Conservation (phyloP, 352 stramenopile species). For the Globisporangium megalacanthum region DNA sequence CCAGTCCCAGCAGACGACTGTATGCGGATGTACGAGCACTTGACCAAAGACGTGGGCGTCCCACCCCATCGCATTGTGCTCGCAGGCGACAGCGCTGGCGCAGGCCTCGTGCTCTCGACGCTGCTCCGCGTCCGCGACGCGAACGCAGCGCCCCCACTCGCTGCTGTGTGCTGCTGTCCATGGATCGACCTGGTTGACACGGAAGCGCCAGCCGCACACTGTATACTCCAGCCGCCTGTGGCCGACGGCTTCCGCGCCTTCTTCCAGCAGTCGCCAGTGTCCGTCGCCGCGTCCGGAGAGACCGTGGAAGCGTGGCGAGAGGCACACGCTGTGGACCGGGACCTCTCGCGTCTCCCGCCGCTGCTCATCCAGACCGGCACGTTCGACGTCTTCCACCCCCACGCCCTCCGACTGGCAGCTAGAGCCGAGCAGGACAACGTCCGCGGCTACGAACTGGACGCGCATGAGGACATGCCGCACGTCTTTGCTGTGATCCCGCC, state of each 20-base stretch:
- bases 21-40: conserved; percentile 37
- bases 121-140: conserved; percentile 31
- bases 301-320: conserved; percentile 25
- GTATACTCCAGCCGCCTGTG: conserved; percentile 41
- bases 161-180: conserved; percentile 36
- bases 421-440: conserved; percentile 26
- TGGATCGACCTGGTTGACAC: conserved; percentile 37
- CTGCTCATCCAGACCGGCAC: conserved; percentile 38
- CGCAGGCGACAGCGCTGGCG: conserved; percentile 50
- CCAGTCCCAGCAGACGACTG: conserved; percentile 43
- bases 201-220: conserved; percentile 29
- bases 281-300: neutral
- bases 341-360: conserved; percentile 36
- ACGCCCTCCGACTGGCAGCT: conserved; percentile 29
- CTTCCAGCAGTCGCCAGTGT: conserved; percentile 15
- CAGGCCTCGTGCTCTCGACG: conserved; percentile 34
- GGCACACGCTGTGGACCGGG: conserved; percentile 26
- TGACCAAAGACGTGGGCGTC: conserved; percentile 23
- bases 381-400: conserved; percentile 42
- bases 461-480: conserved; percentile 21
- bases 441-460: conserved; percentile 23
- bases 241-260: conserved; percentile 29
- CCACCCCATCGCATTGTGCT: conserved; percentile 28
- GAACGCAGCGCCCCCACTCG: conserved; percentile 20
- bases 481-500: conserved; percentile 17